These are phyloP conservation scores for Casuarina equisetifolia DNA, from an alignment of 306 rosid species.

Conservation along the genomic window DNA sequence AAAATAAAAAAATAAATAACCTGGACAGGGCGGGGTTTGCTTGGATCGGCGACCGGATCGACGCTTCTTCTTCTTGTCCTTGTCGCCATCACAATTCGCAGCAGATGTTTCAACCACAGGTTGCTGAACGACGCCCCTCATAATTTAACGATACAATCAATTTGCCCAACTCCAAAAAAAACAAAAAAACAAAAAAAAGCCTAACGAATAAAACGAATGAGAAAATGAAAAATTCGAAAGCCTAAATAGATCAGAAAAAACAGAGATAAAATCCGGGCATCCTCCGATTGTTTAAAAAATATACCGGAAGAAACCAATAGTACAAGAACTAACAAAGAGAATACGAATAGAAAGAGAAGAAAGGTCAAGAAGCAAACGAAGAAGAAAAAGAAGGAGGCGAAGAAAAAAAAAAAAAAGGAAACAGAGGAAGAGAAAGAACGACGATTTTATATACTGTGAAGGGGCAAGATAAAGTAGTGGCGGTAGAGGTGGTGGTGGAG, in stretches of 20 bases:
- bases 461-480: constrained; percentile 1
- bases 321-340: background rate
- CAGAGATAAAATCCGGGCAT: constrained; percentile 5
- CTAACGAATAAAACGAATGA: constrained; percentile 6
- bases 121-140: constrained; percentile 53
- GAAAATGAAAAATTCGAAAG: background rate
- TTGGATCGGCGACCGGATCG: constrained; percentile 71
- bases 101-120: constrained; percentile 52
- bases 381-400: background rate
- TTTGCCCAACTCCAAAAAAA: too few species aligned
- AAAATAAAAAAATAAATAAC: constrained; percentile 14
- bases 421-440: background rate
- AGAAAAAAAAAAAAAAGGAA: background rate
- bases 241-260: background rate
- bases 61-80: constrained; percentile 87
- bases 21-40: constrained; percentile 43
- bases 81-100: constrained; percentile 45
- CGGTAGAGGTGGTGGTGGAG: constrained; percentile 1
- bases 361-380: background rate
- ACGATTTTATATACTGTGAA: constrained; percentile 23
- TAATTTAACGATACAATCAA: constrained; percentile 9
- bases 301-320: constrained; percentile 52
- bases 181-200: background rate
- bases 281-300: constrained; percentile 54
- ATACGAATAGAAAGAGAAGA: background rate